Conservation (phyloP, 2,329 filamentous ascomycete species). For the Chalara sp. region DNA sequence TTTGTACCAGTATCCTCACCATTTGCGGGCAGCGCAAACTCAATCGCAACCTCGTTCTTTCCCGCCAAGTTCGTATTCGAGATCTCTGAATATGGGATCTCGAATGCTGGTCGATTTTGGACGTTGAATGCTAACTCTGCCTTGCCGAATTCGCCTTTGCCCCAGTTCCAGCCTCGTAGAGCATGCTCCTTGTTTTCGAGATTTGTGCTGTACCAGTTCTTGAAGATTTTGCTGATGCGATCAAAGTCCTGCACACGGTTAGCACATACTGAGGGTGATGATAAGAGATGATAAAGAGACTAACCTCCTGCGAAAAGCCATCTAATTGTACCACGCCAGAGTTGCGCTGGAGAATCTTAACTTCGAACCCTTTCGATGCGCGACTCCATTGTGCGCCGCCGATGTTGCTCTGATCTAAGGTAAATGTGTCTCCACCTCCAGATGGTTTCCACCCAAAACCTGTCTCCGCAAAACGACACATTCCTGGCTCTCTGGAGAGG, state of each 20-base stretch:
- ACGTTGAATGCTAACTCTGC: conserved; percentile 95
- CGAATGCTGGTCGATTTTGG: conserved; percentile 92
- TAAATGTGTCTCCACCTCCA: conserved; percentile 85
- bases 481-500: conserved; percentile 84
- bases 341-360: conserved; percentile 82
- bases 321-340: conserved; percentile 88
- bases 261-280: conserved; percentile 1
- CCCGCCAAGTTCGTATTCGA: conserved; percentile 96
- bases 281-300: conserved; percentile 8
- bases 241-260: conserved; percentile 64
- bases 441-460: conserved; percentile 94
- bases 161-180: conserved; percentile 97
- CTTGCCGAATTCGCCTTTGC: conserved; percentile 94
- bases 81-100: conserved; percentile 94
- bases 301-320: conserved; percentile 81
- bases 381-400: conserved; percentile 88
- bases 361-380: conserved; percentile 84
- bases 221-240: conserved; percentile 85
- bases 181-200: conserved; percentile 92
- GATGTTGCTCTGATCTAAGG: conserved; percentile 81
- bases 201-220: conserved; percentile 94
- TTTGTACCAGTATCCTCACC: conserved; percentile 67
- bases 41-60: conserved; percentile 94
- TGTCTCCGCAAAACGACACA: conserved; percentile 90
- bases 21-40: conserved; percentile 74